Evolutionary conservation across 1,284 basidiomycete species (phyloP), one percentile per base, ranked within the genome.

Genomic region (Marasmius oreades): DNA sequence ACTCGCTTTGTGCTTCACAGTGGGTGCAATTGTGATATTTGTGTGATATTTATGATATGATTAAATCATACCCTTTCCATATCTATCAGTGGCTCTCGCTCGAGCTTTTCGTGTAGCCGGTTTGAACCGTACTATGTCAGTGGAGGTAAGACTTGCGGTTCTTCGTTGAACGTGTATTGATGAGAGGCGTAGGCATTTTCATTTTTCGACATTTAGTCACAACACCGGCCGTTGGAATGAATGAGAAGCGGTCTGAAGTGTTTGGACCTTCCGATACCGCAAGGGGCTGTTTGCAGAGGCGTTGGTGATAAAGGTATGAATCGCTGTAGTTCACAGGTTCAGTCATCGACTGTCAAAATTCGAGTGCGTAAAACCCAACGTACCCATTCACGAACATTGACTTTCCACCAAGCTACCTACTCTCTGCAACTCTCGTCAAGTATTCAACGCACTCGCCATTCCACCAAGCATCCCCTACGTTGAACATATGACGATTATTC

Each of bases 361-460:
- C 2, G 14, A 33, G 2, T 31, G 10, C 5, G n/a, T n/a, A n/a
- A n/a, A n/a, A n/a, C n/a, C n/a, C n/a, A n/a, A 67, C 81, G 65
- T 57, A 87, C 85, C 84, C 85, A 47, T 90, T 89, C 23, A 89
- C 90, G 53, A 96, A 79, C 24, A 95, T 80, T 66, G 95, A 95
- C 72, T 95, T 93, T 23, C 93, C 93, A 16, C 93, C 93, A 28
- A 95, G 79, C 69, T 94, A 88, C 51, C 77, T 71, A 46, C 84
- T 73, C 65, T 93, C 87, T 0, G 93, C 93, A 1, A 88, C 90
- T 55, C 83, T 84, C 69, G 87, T 86, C 82, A 10, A 94, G 75
- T 0, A 91, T 80, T 79, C 44, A 90, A 65, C 7, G 86, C 85
- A 58, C 88, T 84, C 22, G 86, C 81, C 42, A 89, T 78, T 8